Evolutionary conservation across 352 stramenopile species (phyloP).

Genomic region (Globisporangium middletonii): DNA sequence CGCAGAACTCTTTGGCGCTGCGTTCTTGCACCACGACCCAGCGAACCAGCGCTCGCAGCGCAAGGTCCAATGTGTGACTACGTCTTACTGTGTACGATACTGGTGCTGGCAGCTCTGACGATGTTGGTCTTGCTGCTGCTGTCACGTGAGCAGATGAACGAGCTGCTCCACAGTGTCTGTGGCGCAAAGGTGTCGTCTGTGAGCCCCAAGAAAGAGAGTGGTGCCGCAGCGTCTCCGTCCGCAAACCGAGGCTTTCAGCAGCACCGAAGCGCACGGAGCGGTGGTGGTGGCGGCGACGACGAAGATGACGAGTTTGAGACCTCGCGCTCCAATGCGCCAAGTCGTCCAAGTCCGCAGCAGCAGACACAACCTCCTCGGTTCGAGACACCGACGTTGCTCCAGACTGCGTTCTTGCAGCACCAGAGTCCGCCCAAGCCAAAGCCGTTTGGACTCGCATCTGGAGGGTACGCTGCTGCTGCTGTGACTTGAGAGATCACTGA

Average conservation of each 20-base stretch:
- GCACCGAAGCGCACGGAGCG: conserved; percentile 6
- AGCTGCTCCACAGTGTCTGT: conserved; percentile 48
- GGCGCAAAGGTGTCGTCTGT: conserved; percentile 17
- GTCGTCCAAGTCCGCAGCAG: conserved; percentile 4
- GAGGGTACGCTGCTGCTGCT: conserved; percentile 22
- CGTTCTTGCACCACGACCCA: conserved; percentile 50
- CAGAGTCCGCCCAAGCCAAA: conserved; percentile 49
- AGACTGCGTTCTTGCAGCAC: conserved; percentile 55
- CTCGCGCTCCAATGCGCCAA: conserved; percentile 12
- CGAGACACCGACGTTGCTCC: conserved; percentile 38
- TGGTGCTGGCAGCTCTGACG: neutral
- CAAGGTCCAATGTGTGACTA: conserved; percentile 33
- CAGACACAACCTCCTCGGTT: conserved; percentile 13
- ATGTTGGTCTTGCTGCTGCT: neutral
- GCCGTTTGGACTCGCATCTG: conserved; percentile 42
- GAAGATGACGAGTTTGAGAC: conserved; percentile 1
- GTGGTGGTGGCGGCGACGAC: conserved; percentile 5
- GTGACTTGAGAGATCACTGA: neutral
- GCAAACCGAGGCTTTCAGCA: conserved; percentile 10
- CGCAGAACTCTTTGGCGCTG: conserved; percentile 40
- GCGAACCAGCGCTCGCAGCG: conserved; percentile 55
- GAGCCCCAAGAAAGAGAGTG: conserved; percentile 19
- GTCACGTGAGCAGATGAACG: conserved; percentile 34
- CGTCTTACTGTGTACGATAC: neutral
- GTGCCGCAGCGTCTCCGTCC: conserved; percentile 5